A percentile compares a stretch with the other conserved stretches of the same genome.
phyloP scores from a whole-genome alignment of 805 yeast genomes.

The Hanseniaspora occidentalis region DNA sequence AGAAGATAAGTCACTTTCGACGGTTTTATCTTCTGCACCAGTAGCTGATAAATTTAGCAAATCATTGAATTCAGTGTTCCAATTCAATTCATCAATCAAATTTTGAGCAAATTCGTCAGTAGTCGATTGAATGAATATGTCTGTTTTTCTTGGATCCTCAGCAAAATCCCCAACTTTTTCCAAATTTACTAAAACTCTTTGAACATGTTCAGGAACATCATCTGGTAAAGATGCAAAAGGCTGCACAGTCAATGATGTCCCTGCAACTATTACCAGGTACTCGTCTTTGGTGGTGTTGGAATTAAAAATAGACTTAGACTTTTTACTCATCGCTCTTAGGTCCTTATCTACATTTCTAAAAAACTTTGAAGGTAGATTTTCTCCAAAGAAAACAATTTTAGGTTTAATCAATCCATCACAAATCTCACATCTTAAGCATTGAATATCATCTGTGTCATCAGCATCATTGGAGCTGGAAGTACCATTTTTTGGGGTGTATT shows the following conservation, averaged over 20 bases:
- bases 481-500: constrained; percentile 11
- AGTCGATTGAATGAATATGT: constrained; percentile 45
- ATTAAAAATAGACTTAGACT: constrained; percentile 27
- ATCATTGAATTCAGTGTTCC: constrained; percentile 24
- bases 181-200: constrained; percentile 59
- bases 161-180: constrained; percentile 69
- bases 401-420: constrained; percentile 83
- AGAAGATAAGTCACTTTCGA: neutral
- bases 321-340: constrained; percentile 11
- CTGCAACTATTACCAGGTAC: constrained; percentile 77
- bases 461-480: no score
- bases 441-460: constrained; percentile 13
- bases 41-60: neutral
- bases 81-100: constrained; percentile 42
- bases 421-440: constrained; percentile 35
- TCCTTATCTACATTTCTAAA: constrained; percentile 59
- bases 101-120: constrained; percentile 54
- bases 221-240: constrained; percentile 83
- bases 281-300: constrained; percentile 21
- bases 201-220: constrained; percentile 36
- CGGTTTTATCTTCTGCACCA: no score
- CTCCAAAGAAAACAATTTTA: constrained; percentile 91
- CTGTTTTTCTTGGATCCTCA: constrained; percentile 40
- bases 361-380: constrained; percentile 59
- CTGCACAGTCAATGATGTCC: constrained; percentile 78